Evolutionary conservation across 148 eudicot genomes (phyloP), one percentile per base, ranked within the genome.

Genomic region (Chenopodium suecicum): DNA sequence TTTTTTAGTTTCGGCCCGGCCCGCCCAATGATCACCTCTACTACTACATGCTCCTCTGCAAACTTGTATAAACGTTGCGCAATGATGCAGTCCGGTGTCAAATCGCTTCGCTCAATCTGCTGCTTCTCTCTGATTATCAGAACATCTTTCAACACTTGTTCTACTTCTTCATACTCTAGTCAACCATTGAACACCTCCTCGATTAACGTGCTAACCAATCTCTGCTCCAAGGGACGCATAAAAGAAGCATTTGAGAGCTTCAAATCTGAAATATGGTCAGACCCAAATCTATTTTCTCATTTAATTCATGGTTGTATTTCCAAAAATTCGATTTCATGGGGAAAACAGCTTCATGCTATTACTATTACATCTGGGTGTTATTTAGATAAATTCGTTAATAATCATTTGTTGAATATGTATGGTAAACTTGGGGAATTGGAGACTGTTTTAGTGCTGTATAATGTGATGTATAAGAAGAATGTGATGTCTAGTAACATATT

Each of bases 401-500:
- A 94, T 79, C 91, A 91, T 72, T 82, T 94, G 2, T 75, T 94
- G 73, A 94, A 89, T 80, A 82, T 88, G 32, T 93, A 94, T 54
- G 80, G 86, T 2, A 94, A 94, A 75, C 37, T 94, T 19, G 94
- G 94, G 6, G 80, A 87, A 3, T 14, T 90, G 54, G 80, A 62
- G 2, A 78, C 68, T 52, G 94, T 89, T 10, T 66, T 84, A 19
- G 27, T 22, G 29, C 66, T 93, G 90, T 94, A 90, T 63, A 87
- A 81, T 29, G 82, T 75, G 69, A 88, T 90, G 94, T 89, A 92
- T 0, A 87, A 79, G 83, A 91, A 78, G 79, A 94, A 94, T 82
- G 63, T 90, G 19, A 94, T 93, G 98, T 91, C 97, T 14, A 70
- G 80, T 83, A 94, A 94, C 84, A 93, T 94, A 81, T 58, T 93